Evolutionary conservation across 73 alveolate species (phyloP).

Genomic region (Tetrahymena thermophila): DNA sequence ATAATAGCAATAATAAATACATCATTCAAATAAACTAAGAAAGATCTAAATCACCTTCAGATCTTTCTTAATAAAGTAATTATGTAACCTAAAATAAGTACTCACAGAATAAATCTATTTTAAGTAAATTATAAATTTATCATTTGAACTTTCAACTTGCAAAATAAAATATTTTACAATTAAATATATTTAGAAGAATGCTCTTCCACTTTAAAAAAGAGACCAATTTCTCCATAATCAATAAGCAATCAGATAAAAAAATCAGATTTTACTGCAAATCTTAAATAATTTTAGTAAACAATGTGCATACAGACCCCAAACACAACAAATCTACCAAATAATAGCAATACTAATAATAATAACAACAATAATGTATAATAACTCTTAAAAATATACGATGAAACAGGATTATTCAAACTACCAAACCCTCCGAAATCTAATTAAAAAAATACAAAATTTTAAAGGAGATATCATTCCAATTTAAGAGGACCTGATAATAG

Average conservation of each 20-base stretch:
- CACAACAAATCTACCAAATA: not conserved
- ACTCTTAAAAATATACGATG: not conserved
- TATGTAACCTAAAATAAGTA: not conserved
- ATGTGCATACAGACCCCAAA: not conserved
- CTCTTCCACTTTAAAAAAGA: not conserved
- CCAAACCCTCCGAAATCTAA: not conserved
- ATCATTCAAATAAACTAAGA: not conserved
- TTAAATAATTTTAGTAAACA: not conserved
- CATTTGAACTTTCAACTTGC: not conserved
- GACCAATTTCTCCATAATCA: not conserved
- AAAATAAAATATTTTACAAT: not conserved
- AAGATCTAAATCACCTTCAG: not conserved
- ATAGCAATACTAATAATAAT: not conserved
- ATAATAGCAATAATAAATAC: not conserved
- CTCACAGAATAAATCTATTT: not conserved
- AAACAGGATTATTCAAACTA: not conserved
- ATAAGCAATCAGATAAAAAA: not conserved
- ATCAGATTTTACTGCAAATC: not conserved
- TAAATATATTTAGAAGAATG: not conserved
- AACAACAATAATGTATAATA: not conserved
- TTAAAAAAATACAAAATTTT: not conserved
- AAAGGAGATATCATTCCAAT: not conserved
- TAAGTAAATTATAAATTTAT: not conserved
- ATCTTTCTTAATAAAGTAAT: not conserved
- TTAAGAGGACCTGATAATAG: not conserved